Conservation (phyloP, 1,284 basidiomycete genomes). For the Sporisorium reilianum region DNA sequence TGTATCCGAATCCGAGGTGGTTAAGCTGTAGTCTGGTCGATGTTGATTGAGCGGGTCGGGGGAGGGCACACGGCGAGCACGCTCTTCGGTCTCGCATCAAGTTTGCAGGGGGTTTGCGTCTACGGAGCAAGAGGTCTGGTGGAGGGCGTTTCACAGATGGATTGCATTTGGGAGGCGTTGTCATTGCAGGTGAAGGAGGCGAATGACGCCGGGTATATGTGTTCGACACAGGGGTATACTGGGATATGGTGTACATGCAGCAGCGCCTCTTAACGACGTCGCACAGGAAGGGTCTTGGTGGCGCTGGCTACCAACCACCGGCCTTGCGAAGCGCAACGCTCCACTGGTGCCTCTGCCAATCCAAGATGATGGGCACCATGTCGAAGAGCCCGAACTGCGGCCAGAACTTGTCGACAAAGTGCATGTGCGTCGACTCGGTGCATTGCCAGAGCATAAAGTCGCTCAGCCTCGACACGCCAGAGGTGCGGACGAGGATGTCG, state of each 20-base stretch:
- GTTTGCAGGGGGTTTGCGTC: no score
- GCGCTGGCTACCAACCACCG: conserved; percentile 31
- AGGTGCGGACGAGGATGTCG: conserved; percentile 91
- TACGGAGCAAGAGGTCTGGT: no score
- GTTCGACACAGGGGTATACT: neutral
- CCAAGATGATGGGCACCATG: conserved; percentile 84
- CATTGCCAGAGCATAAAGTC: conserved; percentile 94
- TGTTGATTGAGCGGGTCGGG: conserved; percentile 21
- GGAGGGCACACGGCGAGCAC: no score
- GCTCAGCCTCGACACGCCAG: conserved; percentile 88
- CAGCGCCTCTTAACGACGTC: neutral
- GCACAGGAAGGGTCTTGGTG: no score
- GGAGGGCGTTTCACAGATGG: no score
- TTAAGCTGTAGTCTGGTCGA: conserved; percentile 20
- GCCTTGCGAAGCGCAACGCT: conserved; percentile 14
- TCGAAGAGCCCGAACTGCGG: conserved; percentile 91
- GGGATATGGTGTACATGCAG: neutral
- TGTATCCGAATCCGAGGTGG: conserved; percentile 45
- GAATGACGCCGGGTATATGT: neutral
- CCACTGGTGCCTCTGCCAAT: conserved; percentile 77
- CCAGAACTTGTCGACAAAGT: conserved; percentile 92
- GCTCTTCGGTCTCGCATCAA: no score
- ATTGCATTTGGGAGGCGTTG: no score
- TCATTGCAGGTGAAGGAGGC: neutral
- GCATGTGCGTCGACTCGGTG: conserved; percentile 85